These are phyloP conservation scores for Penicillium sp. DNA, from an alignment of 2,329 filamentous ascomycete genomes.

Conservation along the genomic window DNA sequence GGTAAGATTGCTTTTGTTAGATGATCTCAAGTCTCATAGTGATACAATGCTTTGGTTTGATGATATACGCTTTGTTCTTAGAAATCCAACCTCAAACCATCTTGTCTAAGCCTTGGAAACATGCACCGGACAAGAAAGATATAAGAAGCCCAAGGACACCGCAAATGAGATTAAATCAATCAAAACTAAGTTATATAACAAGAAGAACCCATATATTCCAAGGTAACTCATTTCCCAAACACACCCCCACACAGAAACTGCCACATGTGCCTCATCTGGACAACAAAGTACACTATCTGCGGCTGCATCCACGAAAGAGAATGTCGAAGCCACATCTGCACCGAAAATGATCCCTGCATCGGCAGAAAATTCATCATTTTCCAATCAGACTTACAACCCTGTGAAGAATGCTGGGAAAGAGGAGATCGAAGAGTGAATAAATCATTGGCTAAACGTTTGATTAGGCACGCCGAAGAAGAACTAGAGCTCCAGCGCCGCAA, in stretches of 20 bases:
- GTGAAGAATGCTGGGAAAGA: constrained; percentile 14
- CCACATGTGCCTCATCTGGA: constrained; percentile 21
- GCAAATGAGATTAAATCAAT: neutral
- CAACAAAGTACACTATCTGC: constrained; percentile 19
- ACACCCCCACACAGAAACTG: neutral
- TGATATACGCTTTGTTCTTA: neutral
- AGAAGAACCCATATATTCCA: neutral
- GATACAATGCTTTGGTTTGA: neutral
- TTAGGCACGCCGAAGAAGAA: neutral
- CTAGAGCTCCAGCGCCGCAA: neutral
- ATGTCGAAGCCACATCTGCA: constrained; percentile 3
- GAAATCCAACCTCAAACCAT: neutral
- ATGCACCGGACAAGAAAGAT: neutral
- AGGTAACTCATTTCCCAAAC: neutral
- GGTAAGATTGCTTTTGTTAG: neutral
- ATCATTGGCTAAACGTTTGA: neutral
- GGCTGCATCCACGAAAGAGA: constrained; percentile 21
- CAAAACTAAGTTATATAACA: neutral
- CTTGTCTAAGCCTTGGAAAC: neutral
- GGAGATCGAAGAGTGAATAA: constrained; percentile 5
- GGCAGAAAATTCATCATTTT: constrained; percentile 8
- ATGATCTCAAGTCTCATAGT: neutral
- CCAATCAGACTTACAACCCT: constrained; percentile 11
- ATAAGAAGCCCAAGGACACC: neutral
- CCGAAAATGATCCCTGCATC: neutral